These are phyloP conservation scores for Aspergillus sp. DNA, from an alignment of 2,329 filamentous ascomycete species.

Conservation along the genomic window DNA sequence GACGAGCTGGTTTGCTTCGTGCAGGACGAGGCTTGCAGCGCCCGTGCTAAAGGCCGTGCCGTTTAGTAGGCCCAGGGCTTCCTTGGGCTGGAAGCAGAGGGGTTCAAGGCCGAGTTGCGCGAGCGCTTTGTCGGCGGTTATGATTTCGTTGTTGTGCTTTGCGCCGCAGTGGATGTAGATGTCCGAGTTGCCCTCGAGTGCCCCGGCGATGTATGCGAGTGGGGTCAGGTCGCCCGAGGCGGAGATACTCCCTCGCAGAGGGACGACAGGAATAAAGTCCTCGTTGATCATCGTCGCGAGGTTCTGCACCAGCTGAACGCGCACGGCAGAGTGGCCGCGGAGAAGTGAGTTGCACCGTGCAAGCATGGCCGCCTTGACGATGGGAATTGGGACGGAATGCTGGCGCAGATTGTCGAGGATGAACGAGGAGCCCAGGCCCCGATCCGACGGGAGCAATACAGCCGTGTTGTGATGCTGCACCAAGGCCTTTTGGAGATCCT, in stretches of 20 bases:
- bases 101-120: constrained; percentile 34
- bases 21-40: constrained; percentile 52
- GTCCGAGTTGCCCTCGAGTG: constrained; percentile 42
- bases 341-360: constrained; percentile 60
- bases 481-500: constrained; percentile 52
- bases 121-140: constrained; percentile 41
- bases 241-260: constrained; percentile 42
- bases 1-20: constrained; percentile 59
- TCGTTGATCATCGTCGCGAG: constrained; percentile 24
- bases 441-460: constrained; percentile 44
- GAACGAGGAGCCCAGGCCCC: constrained; percentile 14
- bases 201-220: constrained; percentile 41
- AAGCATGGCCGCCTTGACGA: constrained; percentile 60
- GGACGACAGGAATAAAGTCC: constrained; percentile 37
- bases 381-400: constrained; percentile 54
- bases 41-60: constrained; percentile 56
- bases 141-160: constrained; percentile 13
- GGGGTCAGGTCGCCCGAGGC: constrained; percentile 45
- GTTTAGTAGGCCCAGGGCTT: constrained; percentile 57
- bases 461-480: constrained; percentile 51
- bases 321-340: constrained; percentile 59
- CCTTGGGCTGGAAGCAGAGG: constrained; percentile 52
- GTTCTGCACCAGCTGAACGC: constrained; percentile 23
- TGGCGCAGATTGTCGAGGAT: constrained; percentile 14
- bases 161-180: constrained; percentile 38